Conservation (phyloP, 148 eudicot genomes). For the Vaccinium vitisidaea region DNA sequence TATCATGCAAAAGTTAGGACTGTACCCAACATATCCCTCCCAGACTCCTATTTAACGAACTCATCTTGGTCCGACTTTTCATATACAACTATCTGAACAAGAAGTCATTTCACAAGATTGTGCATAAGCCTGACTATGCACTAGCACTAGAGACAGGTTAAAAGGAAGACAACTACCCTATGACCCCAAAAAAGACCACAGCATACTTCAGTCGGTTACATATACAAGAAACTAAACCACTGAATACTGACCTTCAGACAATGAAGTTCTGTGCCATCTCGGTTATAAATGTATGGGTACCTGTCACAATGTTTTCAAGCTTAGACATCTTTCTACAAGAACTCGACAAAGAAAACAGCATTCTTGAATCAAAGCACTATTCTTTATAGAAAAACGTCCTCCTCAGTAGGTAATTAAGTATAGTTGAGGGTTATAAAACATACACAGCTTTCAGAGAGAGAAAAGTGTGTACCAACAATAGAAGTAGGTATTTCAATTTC, state of each 20-base stretch:
- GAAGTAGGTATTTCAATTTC: not conserved
- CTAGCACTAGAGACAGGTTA: not conserved
- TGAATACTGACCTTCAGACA: constrained; percentile 67
- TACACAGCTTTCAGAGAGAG: not conserved
- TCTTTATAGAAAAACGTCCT: no score
- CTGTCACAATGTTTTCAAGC: constrained; percentile 31
- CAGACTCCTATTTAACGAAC: not conserved
- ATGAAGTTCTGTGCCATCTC: constrained; percentile 73
- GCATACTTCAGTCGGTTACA: not conserved
- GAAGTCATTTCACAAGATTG: not conserved
- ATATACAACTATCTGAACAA: not conserved
- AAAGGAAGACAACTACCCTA: not conserved
- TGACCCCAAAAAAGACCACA: not conserved
- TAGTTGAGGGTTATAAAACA: not conserved
- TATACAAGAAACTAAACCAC: not conserved
- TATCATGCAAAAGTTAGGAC: not conserved
- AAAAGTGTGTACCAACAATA: not conserved
- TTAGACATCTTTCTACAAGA: constrained; percentile 11
- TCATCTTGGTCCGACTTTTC: not conserved
- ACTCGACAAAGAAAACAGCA: not conserved
- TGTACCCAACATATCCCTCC: not conserved
- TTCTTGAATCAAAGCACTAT: no score
- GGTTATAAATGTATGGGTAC: constrained; percentile 64
- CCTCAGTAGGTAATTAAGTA: not conserved
- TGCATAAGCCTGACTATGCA: not conserved